Base-by-base conservation (phyloP, 345 rosid genomes). In the Salix viminalis region DNA sequence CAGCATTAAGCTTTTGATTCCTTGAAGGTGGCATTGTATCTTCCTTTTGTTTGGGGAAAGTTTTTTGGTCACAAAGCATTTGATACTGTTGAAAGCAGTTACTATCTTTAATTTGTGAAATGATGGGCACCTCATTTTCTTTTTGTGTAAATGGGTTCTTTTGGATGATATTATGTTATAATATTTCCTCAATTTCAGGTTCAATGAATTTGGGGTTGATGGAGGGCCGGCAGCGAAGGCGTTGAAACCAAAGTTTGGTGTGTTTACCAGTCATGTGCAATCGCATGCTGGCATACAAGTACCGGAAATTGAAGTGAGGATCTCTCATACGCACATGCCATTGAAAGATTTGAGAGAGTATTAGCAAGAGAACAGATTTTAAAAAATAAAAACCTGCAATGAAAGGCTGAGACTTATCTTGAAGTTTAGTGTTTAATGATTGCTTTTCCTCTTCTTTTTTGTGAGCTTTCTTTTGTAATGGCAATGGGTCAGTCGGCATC, bases 131-230 rank as follows among this genome's bases (percentile, higher is more conserved):
- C 28, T 58, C 28, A 58, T 9, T 48, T 48, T 46, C 52, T 46
- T 46, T 9, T 2, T 56, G 24, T 34, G 12, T 41, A 10, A 41
- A 41, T 8, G 50, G 19, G 16, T 18, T 52, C 23, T 52, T 32
- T 52, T 2, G 4, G n/a, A 32, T 65, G 23, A 41, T 23, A 39
- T 21, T 11, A 5, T 39, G 12, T 28, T 24, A 3, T 41, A 18
- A 39, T n/a, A 13, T 4, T 72, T 60, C 44, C 58, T 58, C 6
- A 36, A 8, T 60, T 37, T n/a, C 21, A 75, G 78, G 72, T 75
- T 67, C 39, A 54, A 75, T 75, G 78, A 75, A 67, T 56, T 50
- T 54, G 67, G 72, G 24, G 39, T 67, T 75, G 72, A 68, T 39
- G 73, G 78, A n/a, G 78, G 78, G 23, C 30, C 28, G 2, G 78